These are phyloP conservation scores for Monilinia fructicola DNA, from an alignment of 2,329 filamentous ascomycete genomes.

Conservation along the genomic window DNA sequence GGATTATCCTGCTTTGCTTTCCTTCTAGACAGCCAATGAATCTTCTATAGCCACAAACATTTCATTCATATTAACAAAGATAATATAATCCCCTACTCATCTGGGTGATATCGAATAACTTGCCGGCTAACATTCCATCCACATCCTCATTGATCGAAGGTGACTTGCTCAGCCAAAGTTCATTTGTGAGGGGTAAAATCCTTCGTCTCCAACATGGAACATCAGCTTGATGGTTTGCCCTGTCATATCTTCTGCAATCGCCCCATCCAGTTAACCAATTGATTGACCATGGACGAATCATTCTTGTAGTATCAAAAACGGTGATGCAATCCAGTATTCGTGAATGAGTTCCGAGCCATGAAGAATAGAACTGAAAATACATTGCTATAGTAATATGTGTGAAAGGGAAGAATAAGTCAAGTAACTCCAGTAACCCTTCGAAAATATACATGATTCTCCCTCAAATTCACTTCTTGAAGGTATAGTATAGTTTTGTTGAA, in stretches of 20 bases:
- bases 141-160: not conserved
- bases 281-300: not conserved
- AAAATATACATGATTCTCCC: not conserved
- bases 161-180: not conserved
- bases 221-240: not conserved
- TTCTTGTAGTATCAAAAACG: too few relatives aligned
- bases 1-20: not conserved
- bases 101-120: not conserved
- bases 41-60: too few relatives aligned
- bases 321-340: not conserved
- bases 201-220: not conserved
- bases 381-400: not conserved
- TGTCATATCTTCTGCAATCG: not conserved
- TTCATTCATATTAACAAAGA: too few relatives aligned
- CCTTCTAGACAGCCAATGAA: too few relatives aligned
- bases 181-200: not conserved
- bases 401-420: not conserved
- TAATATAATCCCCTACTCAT: too few relatives aligned
- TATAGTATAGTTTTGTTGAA: not conserved
- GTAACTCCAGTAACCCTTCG: too few relatives aligned
- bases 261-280: not conserved
- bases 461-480: not conserved
- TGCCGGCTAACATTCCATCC: not conserved
- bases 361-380: not conserved
- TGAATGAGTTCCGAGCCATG: not conserved